phyloP scores from a whole-genome alignment of 2,329 filamentous ascomycete species.

The Pyrenochaeta sp. region DNA sequence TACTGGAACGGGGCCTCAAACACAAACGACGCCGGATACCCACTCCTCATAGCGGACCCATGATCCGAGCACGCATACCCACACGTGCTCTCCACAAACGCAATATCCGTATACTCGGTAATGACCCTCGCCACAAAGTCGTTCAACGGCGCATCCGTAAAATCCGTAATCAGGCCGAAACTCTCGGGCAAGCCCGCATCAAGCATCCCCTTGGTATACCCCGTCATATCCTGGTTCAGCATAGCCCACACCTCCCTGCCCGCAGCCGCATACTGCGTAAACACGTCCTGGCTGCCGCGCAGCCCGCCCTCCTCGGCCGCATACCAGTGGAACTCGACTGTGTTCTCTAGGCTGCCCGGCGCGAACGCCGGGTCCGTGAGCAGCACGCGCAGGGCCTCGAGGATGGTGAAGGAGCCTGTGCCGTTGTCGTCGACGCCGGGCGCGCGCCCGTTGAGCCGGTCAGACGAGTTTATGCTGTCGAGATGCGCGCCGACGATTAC shows the following conservation, averaged over 20 bases:
- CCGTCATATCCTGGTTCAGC: constrained; percentile 94
- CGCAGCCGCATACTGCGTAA: constrained; percentile 75
- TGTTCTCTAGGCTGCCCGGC: constrained; percentile 77
- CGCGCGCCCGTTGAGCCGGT: constrained; percentile 52
- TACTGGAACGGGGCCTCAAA: constrained; percentile 74
- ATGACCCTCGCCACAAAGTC: constrained; percentile 88
- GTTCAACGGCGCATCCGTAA: constrained; percentile 80
- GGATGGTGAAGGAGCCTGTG: constrained; percentile 87
- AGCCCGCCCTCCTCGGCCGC: constrained; percentile 87
- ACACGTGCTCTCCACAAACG: constrained; percentile 86
- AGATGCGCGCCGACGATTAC: constrained; percentile 84
- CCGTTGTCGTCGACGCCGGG: constrained; percentile 74
- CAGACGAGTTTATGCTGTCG: constrained; percentile 9
- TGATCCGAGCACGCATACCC: constrained; percentile 84
- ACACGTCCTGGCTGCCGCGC: constrained; percentile 87
- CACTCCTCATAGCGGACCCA: constrained; percentile 73
- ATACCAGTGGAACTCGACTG: constrained; percentile 96
- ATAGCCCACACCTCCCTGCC: constrained; percentile 85
- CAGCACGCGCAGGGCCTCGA: constrained; percentile 85
- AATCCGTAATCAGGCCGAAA: constrained; percentile 91
- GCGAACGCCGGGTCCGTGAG: constrained; percentile 73
- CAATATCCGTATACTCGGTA: constrained; percentile 79
- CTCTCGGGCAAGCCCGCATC: constrained; percentile 82
- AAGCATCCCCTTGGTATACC: constrained; percentile 80
- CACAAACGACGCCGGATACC: constrained; percentile 76